phyloP scores from a whole-genome alignment of 768 basidiomycete genomes.

The Tylopilus vinaceipallidus region DNA sequence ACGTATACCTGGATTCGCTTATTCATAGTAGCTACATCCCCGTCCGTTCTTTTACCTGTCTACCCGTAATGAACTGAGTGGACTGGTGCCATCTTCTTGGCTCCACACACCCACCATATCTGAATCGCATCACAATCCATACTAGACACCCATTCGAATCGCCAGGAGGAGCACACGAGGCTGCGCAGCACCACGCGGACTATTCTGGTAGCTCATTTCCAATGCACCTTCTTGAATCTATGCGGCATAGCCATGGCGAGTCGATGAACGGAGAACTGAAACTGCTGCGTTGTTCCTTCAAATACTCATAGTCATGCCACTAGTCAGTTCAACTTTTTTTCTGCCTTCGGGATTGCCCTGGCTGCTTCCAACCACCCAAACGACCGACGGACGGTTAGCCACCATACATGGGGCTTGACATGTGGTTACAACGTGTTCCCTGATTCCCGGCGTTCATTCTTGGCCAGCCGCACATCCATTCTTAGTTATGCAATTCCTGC shows the following conservation, averaged over 20 bases:
- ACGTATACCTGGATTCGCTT: constrained; percentile 24
- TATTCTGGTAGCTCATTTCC: constrained; percentile 8
- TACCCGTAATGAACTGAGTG: too few relatives aligned
- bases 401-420: background rate
- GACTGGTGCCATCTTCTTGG: background rate
- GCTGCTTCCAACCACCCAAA: background rate
- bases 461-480: constrained; percentile 17
- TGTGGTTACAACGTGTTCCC: constrained; percentile 16
- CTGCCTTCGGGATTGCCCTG: too few relatives aligned
- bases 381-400: background rate
- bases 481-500: constrained; percentile 13
- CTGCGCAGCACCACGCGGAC: constrained; percentile 13
- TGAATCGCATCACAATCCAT: background rate
- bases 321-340: background rate
- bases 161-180: constrained; percentile 25
- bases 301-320: background rate
- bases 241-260: background rate
- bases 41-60: too few relatives aligned
- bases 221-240: constrained; percentile 5
- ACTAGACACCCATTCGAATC: constrained; percentile 2
- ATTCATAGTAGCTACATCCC: constrained; percentile 14
- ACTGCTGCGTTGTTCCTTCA: background rate
- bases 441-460: constrained; percentile 11
- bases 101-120: background rate
- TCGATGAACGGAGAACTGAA: background rate